These are phyloP conservation scores for Fusarium miscanthi DNA, from an alignment of 2,329 filamentous ascomycete species.

Conservation along the genomic window DNA sequence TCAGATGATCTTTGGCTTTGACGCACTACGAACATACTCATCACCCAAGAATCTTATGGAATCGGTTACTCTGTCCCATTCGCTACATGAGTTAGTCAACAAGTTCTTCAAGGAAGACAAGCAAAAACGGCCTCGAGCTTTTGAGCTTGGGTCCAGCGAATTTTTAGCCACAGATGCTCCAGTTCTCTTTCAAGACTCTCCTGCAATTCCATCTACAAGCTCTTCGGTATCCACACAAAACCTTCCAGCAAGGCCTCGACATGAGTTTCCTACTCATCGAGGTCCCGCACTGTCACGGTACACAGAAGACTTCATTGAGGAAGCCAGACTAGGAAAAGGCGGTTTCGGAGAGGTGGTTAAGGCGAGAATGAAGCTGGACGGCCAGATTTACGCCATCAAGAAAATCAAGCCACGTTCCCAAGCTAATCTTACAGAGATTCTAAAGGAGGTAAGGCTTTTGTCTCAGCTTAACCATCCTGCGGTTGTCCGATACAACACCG, in stretches of 20 bases:
- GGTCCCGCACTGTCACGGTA: slow-evolving; percentile 76
- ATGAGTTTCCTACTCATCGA: slow-evolving; percentile 68
- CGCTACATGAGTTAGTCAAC: slow-evolving; percentile 81
- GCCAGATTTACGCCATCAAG: slow-evolving; percentile 94
- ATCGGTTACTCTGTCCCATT: slow-evolving; percentile 75
- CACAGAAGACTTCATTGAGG: slow-evolving; percentile 88
- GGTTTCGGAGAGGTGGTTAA: slow-evolving; percentile 98
- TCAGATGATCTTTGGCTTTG: slow-evolving; percentile 92
- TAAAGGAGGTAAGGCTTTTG: slow-evolving; percentile 87
- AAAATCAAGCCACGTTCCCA: slow-evolving; percentile 89
- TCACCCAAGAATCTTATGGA: slow-evolving; percentile 81
- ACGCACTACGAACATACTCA: slow-evolving; percentile 79
- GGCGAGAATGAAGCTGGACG: slow-evolving; percentile 92
- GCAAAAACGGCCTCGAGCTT: slow-evolving; percentile 86
- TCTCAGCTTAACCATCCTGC: slow-evolving; percentile 92
- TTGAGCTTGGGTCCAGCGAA: slow-evolving; percentile 74
- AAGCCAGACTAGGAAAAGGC: slow-evolving; percentile 88
- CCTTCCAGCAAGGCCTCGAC: slow-evolving; percentile 63
- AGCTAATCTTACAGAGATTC: slow-evolving; percentile 81
- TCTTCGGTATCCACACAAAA: slow-evolving; percentile 57
- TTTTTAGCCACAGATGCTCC: slow-evolving; percentile 74
- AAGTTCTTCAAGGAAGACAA: slow-evolving; percentile 88
- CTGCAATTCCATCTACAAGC: slow-evolving; percentile 54
- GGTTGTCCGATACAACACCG: slow-evolving; percentile 90
- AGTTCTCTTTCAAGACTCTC: slow-evolving; percentile 61